phyloP scores from a whole-genome alignment of 495 filamentous ascomycete species.

The Podospora bellae-mahoneyi region DNA sequence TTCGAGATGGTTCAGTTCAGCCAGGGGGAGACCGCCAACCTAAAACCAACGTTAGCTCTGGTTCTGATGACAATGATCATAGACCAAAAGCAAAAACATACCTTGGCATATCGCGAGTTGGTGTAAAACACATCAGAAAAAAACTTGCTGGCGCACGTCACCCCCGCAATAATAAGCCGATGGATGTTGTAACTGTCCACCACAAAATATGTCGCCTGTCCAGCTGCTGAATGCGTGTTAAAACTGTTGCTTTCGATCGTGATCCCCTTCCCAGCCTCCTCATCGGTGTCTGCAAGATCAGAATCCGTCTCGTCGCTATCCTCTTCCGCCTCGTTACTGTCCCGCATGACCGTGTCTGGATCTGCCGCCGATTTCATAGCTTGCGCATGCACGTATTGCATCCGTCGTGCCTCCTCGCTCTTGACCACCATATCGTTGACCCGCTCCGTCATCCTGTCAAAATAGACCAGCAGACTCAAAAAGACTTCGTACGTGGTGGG shows the following conservation, averaged over 20 bases:
- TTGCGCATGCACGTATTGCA: conserved; percentile 23
- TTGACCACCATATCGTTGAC: conserved; percentile 66
- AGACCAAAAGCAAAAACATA: conserved; percentile 39
- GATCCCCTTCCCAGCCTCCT: conserved; percentile 30
- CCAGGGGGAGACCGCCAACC: conserved; percentile 95
- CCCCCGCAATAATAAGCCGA: conserved; percentile 91
- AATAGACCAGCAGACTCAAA: conserved; percentile 90
- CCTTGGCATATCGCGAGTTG: conserved; percentile 98
- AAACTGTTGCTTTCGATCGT: conserved; percentile 36
- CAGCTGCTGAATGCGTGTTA: conserved; percentile 22
- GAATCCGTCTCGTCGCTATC: conserved; percentile 33
- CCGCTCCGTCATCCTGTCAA: conserved; percentile 96
- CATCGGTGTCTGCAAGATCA: conserved; percentile 41
- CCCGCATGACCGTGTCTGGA: conserved; percentile 38
- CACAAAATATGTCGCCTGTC: conserved; percentile 70
- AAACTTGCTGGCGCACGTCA: conserved; percentile 99
- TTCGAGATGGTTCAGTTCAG: conserved; percentile 94
- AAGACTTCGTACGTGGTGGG: conserved; percentile 99
- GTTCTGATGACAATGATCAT: background rate
- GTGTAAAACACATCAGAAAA: conserved; percentile 99
- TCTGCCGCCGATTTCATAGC: conserved; percentile 19
- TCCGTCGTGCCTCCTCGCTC: conserved; percentile 39
- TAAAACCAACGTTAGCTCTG: conserved; percentile 33
- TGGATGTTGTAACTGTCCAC: conserved; percentile 99
- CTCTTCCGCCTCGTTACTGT: conserved; percentile 24